phyloP scores from a whole-genome alignment of 495 filamentous ascomycete species.

The Penicillium macrosclerotiorum region DNA sequence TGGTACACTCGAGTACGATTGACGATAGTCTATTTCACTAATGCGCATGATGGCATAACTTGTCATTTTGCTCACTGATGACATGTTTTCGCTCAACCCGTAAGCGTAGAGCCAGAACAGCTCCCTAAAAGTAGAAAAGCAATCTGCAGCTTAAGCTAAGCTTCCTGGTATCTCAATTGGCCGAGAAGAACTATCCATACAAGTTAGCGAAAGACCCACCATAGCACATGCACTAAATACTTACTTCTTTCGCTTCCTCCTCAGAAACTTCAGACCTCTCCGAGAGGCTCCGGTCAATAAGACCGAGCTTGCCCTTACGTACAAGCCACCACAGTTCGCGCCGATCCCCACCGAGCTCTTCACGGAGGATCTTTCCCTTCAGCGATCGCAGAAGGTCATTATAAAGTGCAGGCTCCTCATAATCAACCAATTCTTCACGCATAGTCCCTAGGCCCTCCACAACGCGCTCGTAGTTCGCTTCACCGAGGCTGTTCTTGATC shows the following conservation, averaged over 20 bases:
- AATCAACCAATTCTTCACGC: conserved; percentile 70
- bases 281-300: conserved; percentile 64
- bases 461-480: conserved; percentile 70
- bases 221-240: conserved; percentile 2
- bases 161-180: conserved; percentile 15
- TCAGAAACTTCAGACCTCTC: conserved; percentile 62
- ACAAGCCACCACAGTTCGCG: conserved; percentile 81
- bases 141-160: background rate
- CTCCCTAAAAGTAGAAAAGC: no score
- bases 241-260: conserved; percentile 65
- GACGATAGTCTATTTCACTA: no score
- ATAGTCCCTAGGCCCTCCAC: conserved; percentile 75
- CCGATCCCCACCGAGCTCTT: conserved; percentile 77
- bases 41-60: no score
- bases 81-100: no score
- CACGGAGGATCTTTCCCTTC: conserved; percentile 68
- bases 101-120: no score
- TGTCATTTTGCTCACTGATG: no score
- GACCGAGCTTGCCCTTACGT: conserved; percentile 61
- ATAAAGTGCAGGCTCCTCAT: conserved; percentile 74
- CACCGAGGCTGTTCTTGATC: conserved; percentile 70
- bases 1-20: no score
- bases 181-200: conserved; percentile 28
- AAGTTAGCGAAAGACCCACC: conserved; percentile 9
- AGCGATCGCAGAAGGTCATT: conserved; percentile 71